Base-by-base conservation (phyloP, 2,329 filamentous ascomycete species). In the Beauveria sp. region DNA sequence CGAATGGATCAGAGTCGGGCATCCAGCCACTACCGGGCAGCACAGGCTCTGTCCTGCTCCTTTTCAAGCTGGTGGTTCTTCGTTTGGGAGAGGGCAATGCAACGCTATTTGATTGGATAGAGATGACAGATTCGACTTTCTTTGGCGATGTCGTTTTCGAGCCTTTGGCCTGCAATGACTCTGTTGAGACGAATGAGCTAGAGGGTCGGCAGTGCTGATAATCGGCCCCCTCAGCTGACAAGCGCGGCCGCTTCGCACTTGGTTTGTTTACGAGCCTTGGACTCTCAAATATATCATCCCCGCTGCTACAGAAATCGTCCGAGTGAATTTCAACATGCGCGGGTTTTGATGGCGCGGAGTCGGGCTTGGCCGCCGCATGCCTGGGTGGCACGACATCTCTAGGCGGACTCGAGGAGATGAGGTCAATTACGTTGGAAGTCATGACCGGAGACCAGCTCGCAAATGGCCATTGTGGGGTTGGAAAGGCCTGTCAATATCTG, bases 51-150 rank as follows among this genome's bases (percentile, higher is more conserved):
- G 40, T 47, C 16, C 34, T 57, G 34, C 46, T 62, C 30, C 55
- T 46, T 26, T 52, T 52, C 1, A 53, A 30, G 44, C 46, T 20
- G 18, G 20, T 40, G 9, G 22, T 48, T 16, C 57, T 50, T 6
- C 50, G 41, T 14, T 34, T 30, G 12, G 48, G 50, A 40, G 57
- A 40, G 47, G 28, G 9, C 7, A 52, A 26, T 5, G 14, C 12
- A 34, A 12, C 30, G 12, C 30, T 22, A 12, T 12, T 2, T 24
- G 44, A 34, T 40, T 1, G 52, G 55, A 9, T 68, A 0, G 75
- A 75, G 60, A 74, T 77, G 0, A 73, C 73, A 2, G 73, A 68
- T 26, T 76, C 73, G 8, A 77, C 77, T 2, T 67, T 63, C 2
- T 73, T 71, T 6, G 18, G 10, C 34, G 7, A 5, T 10, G 30